phyloP scores from a whole-genome alignment of 345 rosid species.

The Pseudoturritis turrita region DNA sequence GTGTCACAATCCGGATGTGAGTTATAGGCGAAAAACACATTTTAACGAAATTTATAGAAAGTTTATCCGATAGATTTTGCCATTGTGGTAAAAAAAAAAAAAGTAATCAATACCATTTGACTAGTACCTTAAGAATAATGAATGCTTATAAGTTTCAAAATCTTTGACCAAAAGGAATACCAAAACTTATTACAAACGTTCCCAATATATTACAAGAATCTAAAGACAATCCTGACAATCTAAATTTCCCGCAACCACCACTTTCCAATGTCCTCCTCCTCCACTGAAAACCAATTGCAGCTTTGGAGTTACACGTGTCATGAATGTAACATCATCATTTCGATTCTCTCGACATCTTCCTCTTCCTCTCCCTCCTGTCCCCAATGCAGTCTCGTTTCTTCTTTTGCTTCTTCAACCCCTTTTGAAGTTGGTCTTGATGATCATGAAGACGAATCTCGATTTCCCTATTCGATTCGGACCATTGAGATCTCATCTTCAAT shows the following conservation, averaged over 20 bases:
- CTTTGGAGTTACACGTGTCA: constrained; percentile 36
- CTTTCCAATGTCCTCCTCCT: constrained; percentile 6
- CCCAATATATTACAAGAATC: too few relatives aligned
- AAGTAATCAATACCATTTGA: not conserved
- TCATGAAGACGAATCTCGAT: constrained; percentile 23
- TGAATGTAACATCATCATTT: constrained; percentile 38
- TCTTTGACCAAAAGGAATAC: not conserved
- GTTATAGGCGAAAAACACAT: too few relatives aligned
- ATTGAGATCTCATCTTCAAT: constrained; percentile 31
- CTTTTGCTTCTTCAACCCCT: not conserved
- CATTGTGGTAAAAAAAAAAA: too few relatives aligned
- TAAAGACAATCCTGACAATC: too few relatives aligned
- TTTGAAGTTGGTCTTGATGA: not conserved
- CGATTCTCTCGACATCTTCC: constrained; percentile 20
- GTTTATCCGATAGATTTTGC: too few relatives aligned
- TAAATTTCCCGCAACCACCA: constrained; percentile 15
- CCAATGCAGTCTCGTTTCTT: constrained; percentile 12
- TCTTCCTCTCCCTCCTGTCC: constrained; percentile 28
- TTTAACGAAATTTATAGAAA: too few relatives aligned
- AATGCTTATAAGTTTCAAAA: not conserved
- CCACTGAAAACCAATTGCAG: not conserved
- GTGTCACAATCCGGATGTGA: too few relatives aligned
- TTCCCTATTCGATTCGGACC: constrained; percentile 12
- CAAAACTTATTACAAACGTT: not conserved
- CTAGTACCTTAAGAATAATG: not conserved